phyloP scores from a whole-genome alignment of 257 asterid genomes.

The Solanum virginianum region DNA sequence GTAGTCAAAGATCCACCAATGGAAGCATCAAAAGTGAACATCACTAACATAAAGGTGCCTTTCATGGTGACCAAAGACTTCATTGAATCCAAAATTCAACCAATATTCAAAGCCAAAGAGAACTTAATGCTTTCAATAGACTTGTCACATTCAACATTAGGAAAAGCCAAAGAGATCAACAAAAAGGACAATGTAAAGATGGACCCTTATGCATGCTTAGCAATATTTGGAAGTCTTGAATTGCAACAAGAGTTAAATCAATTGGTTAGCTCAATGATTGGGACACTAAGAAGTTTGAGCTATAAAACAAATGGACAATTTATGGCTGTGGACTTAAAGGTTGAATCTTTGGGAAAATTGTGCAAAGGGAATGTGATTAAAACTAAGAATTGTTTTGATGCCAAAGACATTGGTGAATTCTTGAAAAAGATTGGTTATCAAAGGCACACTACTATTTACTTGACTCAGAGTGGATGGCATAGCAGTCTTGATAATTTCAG shows the following conservation, averaged over 20 bases:
- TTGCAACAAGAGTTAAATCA: constrained; percentile 22
- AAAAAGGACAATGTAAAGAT: neutral
- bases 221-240: constrained; percentile 36
- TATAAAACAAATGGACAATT: constrained; percentile 26
- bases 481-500: constrained; percentile 29
- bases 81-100: constrained; percentile 28
- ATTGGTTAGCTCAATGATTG: constrained; percentile 32
- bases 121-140: constrained; percentile 25
- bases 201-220: constrained; percentile 19
- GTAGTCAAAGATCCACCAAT: constrained; percentile 24
- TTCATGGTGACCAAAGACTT: constrained; percentile 19
- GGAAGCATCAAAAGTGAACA: neutral
- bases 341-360: constrained; percentile 8
- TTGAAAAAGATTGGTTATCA: constrained; percentile 32
- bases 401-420: constrained; percentile 26
- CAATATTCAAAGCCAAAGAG: constrained; percentile 19
- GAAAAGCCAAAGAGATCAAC: neutral
- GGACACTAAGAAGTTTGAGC: constrained; percentile 34
- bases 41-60: constrained; percentile 21
- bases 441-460: constrained; percentile 28
- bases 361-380: constrained; percentile 1
- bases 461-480: constrained; percentile 50
- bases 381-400: constrained; percentile 11
- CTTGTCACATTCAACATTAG: constrained; percentile 8
- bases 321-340: constrained; percentile 39